A percentile compares a stretch with the other conserved stretches of the same genome.
Evolutionary conservation across 1,284 basidiomycete species (phyloP).

Genomic region (Lentinula novae-zelandiae): DNA sequence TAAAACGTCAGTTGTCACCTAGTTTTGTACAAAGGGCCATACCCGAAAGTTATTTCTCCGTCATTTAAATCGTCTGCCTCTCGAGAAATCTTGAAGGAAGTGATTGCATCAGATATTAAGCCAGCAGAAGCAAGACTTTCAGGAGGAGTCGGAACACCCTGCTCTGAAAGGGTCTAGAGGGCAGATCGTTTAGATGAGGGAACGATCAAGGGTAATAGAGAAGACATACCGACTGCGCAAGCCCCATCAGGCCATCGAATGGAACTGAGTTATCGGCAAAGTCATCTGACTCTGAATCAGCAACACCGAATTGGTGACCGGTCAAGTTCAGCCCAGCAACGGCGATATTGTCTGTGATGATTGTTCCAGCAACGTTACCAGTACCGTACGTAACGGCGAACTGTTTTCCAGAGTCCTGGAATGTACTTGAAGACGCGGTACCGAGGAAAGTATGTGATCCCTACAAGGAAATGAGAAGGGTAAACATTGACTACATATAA

Average conservation of each 20-base stretch:
- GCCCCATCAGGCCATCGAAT: constrained; percentile 85
- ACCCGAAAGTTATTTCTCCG: constrained; percentile 80
- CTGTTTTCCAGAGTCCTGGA: constrained; percentile 46
- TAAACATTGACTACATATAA: not conserved
- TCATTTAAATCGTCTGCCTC: constrained; percentile 71
- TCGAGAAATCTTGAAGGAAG: constrained; percentile 80
- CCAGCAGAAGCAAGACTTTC: constrained; percentile 65
- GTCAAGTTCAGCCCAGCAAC: constrained; percentile 65
- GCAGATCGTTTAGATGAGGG: not conserved
- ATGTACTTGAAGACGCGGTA: constrained; percentile 58
- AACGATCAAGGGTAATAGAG: not conserved
- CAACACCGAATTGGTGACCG: constrained; percentile 72
- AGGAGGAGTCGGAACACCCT: constrained; percentile 66
- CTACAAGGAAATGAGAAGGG: constrained; percentile 21
- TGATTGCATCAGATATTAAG: constrained; percentile 65
- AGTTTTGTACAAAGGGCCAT: constrained; percentile 11
- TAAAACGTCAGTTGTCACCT: not conserved
- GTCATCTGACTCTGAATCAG: constrained; percentile 57
- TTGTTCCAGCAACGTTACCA: constrained; percentile 64
- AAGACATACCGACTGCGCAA: constrained; percentile 63
- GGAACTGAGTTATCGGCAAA: constrained; percentile 52
- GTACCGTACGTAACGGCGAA: constrained; percentile 80
- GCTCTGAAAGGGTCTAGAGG: constrained; percentile 56
- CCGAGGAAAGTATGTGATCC: constrained; percentile 74
- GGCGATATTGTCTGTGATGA: constrained; percentile 64